phyloP scores from a whole-genome alignment of 225 moss, liverwort and hornwort genomes.

The Asterella californica region DNA sequence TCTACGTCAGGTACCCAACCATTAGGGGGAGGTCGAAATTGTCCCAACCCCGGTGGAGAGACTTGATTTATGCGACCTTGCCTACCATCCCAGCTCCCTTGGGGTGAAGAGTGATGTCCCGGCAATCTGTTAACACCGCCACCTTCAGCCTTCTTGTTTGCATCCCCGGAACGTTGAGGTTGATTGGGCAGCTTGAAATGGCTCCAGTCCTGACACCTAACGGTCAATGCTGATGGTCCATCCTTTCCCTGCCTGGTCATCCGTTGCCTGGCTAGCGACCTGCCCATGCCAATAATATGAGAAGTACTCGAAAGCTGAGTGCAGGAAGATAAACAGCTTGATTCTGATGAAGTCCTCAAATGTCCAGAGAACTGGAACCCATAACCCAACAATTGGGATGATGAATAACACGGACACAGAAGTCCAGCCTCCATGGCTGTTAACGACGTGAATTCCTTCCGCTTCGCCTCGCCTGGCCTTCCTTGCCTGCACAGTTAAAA shows the following conservation, averaged over 20 bases:
- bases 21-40: constrained; percentile 42
- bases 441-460: neutral
- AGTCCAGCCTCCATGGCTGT: constrained; percentile 16
- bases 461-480: neutral
- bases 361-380: neutral
- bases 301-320: neutral
- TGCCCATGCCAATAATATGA: neutral
- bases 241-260: neutral
- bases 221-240: neutral
- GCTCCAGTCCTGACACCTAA: constrained; percentile 7
- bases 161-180: constrained; percentile 3
- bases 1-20: constrained; percentile 23
- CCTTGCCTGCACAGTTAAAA: neutral
- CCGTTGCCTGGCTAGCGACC: neutral
- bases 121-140: constrained; percentile 24
- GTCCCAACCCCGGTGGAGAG: constrained; percentile 44
- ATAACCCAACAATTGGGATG: neutral
- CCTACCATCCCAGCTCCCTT: neutral
- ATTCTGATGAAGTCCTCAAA: neutral
- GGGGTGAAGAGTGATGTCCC: constrained; percentile 2
- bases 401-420: constrained; percentile 1
- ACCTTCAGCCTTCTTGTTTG: constrained; percentile 12
- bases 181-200: constrained; percentile 17
- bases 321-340: constrained; percentile 12
- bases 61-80: constrained; percentile 17